phyloP scores from a whole-genome alignment of 129 eudicot species.

The Gnaphalium uliginosum region DNA sequence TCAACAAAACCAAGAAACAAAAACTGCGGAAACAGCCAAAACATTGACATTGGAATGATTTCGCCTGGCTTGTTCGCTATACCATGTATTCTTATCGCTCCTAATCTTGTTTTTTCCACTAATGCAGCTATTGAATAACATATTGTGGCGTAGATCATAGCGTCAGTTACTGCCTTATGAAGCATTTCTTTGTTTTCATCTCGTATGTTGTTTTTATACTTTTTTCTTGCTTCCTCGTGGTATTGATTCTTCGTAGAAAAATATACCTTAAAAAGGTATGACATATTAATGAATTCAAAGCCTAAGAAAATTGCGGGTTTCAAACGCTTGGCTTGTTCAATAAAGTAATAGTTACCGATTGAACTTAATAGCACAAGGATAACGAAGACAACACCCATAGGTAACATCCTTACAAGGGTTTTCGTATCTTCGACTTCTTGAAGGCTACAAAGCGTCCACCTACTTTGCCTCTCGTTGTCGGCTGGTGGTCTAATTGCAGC shows the following conservation, averaged over 20 bases:
- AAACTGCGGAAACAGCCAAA: conserved; percentile 10
- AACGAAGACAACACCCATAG: background rate
- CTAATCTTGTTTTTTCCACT: background rate
- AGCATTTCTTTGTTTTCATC: background rate
- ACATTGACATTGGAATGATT: background rate
- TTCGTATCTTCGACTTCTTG: background rate
- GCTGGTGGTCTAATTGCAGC: background rate
- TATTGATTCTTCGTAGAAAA: too few species aligned
- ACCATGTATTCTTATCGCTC: background rate
- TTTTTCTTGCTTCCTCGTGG: background rate
- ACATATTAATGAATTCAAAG: background rate
- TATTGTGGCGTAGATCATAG: background rate
- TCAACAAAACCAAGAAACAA: background rate
- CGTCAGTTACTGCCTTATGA: background rate
- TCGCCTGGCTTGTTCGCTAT: background rate
- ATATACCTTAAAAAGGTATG: background rate
- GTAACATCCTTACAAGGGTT: conserved; percentile 10
- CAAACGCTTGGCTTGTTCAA: conserved; percentile 3
- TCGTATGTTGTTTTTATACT: background rate
- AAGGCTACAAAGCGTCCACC: background rate
- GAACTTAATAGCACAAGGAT: background rate
- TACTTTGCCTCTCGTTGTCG: background rate
- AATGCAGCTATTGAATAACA: background rate
- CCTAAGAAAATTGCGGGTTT: background rate
- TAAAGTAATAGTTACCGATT: background rate